Percentiles rank a stretch among this genome's conserved stretches.
Evolutionary conservation across 2,329 filamentous ascomycete species (phyloP).

Genomic region (Pseudogymnoascus destructans): DNA sequence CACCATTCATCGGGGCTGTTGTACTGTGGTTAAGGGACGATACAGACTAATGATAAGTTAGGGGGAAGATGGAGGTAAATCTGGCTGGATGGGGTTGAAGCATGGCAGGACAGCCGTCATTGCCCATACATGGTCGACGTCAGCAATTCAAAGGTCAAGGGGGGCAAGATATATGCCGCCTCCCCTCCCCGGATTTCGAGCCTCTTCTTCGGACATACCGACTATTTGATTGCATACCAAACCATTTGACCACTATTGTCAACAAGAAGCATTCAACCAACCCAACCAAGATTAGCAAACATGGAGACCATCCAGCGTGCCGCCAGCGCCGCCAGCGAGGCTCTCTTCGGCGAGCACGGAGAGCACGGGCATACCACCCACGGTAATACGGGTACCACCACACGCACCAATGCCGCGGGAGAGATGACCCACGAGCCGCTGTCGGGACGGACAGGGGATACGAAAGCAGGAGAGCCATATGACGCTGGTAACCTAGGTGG

Average conservation of each 20-base stretch:
- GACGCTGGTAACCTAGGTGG: conserved; percentile 64
- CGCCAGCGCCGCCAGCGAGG: not conserved
- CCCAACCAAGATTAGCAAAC: not conserved
- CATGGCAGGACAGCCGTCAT: conserved; percentile 1
- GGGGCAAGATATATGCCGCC: not conserved
- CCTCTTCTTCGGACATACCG: not conserved
- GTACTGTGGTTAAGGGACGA: not conserved
- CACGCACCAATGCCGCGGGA: not conserved
- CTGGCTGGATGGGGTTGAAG: not conserved
- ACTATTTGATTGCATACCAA: not conserved
- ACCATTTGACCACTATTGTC: too few species aligned
- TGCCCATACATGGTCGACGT: not conserved
- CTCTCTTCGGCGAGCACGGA: not conserved
- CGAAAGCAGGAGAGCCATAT: conserved; percentile 57
- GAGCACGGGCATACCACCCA: not conserved
- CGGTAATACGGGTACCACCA: not conserved
- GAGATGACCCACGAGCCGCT: conserved; percentile 45
- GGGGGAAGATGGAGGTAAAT: not conserved
- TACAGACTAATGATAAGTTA: not conserved
- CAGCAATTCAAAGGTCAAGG: not conserved
- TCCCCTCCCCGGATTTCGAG: not conserved
- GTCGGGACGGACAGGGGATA: conserved; percentile 55
- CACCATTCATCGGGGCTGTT: not conserved
- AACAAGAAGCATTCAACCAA: not conserved
- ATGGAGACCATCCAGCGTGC: not conserved